These are phyloP conservation scores for Stentor coeruleus DNA, from an alignment of 73 alveolate species.

Conservation along the genomic window DNA sequence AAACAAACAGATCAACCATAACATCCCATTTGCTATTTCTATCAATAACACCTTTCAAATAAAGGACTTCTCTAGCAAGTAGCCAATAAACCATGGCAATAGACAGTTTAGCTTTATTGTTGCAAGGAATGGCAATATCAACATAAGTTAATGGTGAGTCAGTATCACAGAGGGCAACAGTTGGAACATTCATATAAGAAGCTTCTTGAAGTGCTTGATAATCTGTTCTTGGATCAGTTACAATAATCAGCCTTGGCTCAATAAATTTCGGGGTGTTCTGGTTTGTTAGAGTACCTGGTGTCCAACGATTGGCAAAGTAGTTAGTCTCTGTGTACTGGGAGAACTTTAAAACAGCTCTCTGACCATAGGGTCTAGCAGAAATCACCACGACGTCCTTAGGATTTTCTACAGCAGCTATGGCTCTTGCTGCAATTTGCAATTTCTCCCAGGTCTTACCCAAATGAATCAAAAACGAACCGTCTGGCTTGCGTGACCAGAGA, in stretches of 20 bases:
- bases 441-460: constrained; percentile 82
- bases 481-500: constrained; percentile 63
- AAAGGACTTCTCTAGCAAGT: constrained; percentile 89
- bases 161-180: constrained; percentile 87
- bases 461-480: constrained; percentile 62
- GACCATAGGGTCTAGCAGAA: constrained; percentile 80
- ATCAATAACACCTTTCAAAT: constrained; percentile 91
- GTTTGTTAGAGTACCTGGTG: constrained; percentile 92
- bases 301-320: constrained; percentile 91
- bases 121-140: constrained; percentile 96
- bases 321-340: constrained; percentile 87
- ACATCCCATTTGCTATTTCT: too few relatives aligned
- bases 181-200: constrained; percentile 91
- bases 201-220: constrained; percentile 85
- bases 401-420: constrained; percentile 79
- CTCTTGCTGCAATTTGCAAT: constrained; percentile 89
- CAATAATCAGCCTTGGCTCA: constrained; percentile 95
- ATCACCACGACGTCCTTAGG: constrained; percentile 75
- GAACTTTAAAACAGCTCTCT: constrained; percentile 97
- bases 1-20: constrained; percentile 48
- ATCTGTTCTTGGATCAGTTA: constrained; percentile 94
- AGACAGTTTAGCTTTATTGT: constrained; percentile 80
- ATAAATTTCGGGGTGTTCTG: constrained; percentile 64
- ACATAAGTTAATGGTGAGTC: constrained; percentile 86
- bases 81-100: constrained; percentile 93